Percentiles rank a stretch among this genome's conserved stretches.
Conservation (phyloP, 345 rosid species). For the Toxicodendron radicans region DNA sequence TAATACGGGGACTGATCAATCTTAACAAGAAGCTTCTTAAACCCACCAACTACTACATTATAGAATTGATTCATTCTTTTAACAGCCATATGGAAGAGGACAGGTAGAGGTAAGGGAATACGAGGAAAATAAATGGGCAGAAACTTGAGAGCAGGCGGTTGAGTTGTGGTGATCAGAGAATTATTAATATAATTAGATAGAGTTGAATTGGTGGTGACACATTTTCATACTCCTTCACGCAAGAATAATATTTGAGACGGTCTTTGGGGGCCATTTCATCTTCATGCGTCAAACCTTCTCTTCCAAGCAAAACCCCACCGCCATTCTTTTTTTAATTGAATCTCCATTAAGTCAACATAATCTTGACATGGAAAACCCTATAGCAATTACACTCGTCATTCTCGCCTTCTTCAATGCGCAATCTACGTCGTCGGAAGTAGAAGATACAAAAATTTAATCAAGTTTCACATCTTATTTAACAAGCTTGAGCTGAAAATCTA, state of each 20-base stretch:
- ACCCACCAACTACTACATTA: conserved; percentile 27
- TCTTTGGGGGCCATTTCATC: conserved; percentile 4
- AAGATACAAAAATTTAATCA: too few relatives aligned
- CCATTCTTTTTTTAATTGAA: neutral
- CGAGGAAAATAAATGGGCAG: neutral
- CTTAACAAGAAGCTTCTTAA: conserved; percentile 17
- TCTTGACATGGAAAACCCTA: neutral
- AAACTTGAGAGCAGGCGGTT: conserved; percentile 18
- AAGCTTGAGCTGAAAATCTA: neutral
- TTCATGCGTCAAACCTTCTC: conserved; percentile 20
- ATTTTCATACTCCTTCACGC: conserved; percentile 12
- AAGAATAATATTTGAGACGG: neutral
- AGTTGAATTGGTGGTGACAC: neutral
- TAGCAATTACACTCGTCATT: neutral
- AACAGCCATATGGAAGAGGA: conserved; percentile 23
- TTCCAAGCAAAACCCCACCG: conserved; percentile 19
- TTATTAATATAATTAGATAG: neutral
- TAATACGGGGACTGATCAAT: neutral
- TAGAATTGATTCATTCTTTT: conserved; percentile 13
- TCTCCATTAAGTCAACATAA: conserved; percentile 14
- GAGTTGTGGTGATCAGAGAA: neutral
- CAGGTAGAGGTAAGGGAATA: conserved; percentile 18
- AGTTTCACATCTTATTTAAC: too few relatives aligned
- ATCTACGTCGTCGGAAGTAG: too few relatives aligned
- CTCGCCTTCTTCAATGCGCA: neutral